A percentile compares a stretch with the other conserved stretches of the same genome.
Evolutionary conservation across 2,329 filamentous ascomycete species (phyloP).

Genomic region (Xylaria polymorpha): DNA sequence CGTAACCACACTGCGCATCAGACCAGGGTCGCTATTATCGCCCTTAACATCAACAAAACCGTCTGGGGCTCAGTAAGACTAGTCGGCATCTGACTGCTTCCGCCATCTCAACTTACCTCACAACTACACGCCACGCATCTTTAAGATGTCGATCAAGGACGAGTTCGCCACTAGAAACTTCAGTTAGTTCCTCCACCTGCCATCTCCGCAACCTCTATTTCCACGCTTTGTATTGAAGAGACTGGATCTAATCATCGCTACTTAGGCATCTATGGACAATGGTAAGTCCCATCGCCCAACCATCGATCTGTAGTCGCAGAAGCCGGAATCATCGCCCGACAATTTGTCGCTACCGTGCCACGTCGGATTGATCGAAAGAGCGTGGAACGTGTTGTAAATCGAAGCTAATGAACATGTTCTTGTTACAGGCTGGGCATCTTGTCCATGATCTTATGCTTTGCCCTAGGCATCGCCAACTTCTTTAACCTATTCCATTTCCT

Average conservation of each 20-base stretch:
- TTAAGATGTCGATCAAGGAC: conserved; percentile 76
- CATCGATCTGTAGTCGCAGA: conserved; percentile 12
- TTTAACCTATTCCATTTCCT: conserved; percentile 63
- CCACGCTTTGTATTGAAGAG: conserved; percentile 33
- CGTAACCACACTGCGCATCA: conserved; percentile 19
- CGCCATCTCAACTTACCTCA: not conserved
- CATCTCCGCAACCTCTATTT: conserved; percentile 22
- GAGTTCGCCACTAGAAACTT: conserved; percentile 80
- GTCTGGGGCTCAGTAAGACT: not conserved
- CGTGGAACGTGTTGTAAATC: not conserved
- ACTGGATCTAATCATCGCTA: conserved; percentile 49
- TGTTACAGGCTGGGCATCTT: conserved; percentile 72
- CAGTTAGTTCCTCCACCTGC: conserved; percentile 63
- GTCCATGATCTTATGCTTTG: conserved; percentile 77
- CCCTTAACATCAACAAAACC: conserved; percentile 7
- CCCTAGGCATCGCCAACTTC: conserved; percentile 75
- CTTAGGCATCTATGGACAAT: conserved; percentile 80
- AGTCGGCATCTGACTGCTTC: conserved; percentile 7
- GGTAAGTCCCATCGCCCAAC: conserved; percentile 61
- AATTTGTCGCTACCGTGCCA: not conserved
- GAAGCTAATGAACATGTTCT: conserved; percentile 39
- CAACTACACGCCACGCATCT: conserved; percentile 35
- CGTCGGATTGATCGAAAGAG: not conserved
- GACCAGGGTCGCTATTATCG: conserved; percentile 6
- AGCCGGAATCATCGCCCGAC: not conserved